Conservation (phyloP, 2,329 filamentous ascomycete genomes). For the Ophiostoma triangulosporum region DNA sequence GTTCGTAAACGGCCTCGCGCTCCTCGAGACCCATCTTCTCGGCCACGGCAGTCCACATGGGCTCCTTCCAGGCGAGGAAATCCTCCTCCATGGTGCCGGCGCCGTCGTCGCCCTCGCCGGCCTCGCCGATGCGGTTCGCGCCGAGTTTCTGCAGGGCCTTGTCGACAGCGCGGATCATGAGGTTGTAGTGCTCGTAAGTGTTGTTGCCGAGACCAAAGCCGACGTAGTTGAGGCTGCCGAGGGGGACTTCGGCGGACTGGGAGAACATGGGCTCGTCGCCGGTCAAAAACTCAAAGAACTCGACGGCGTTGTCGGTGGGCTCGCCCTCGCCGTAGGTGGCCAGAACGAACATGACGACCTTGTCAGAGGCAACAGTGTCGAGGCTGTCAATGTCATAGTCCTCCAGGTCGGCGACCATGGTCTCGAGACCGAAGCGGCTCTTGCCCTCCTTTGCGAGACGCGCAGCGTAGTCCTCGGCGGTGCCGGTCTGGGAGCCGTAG, state of each 20-base stretch:
- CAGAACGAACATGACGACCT: constrained; percentile 86
- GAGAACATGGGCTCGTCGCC: constrained; percentile 72
- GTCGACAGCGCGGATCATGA: constrained; percentile 89
- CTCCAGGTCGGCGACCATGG: constrained; percentile 95
- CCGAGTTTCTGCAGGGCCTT: constrained; percentile 70
- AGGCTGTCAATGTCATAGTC: constrained; percentile 96
- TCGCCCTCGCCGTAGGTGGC: constrained; percentile 98
- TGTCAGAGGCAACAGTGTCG: constrained; percentile 76
- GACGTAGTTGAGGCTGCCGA: constrained; percentile 80
- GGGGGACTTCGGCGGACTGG: constrained; percentile 56
- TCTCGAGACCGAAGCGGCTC: constrained; percentile 89
- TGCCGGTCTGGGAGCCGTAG: constrained; percentile 97
- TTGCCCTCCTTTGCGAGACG: constrained; percentile 94
- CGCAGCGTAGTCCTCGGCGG: constrained; percentile 95
- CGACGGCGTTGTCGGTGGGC: constrained; percentile 95
- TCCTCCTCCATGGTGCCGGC: constrained; percentile 99
- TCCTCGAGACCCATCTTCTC: constrained; percentile 82
- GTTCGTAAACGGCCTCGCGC: constrained; percentile 91
- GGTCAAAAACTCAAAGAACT: constrained; percentile 94
- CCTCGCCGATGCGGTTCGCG: constrained; percentile 68
- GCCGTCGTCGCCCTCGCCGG: constrained; percentile 93
- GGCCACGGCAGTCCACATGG: constrained; percentile 84
- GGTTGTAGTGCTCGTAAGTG: constrained; percentile 99
- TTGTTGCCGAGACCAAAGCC: constrained; percentile 96
- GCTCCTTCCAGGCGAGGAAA: constrained; percentile 97